Conservation (phyloP, 2,329 filamentous ascomycete genomes). For the Cordyceps cicadae region DNA sequence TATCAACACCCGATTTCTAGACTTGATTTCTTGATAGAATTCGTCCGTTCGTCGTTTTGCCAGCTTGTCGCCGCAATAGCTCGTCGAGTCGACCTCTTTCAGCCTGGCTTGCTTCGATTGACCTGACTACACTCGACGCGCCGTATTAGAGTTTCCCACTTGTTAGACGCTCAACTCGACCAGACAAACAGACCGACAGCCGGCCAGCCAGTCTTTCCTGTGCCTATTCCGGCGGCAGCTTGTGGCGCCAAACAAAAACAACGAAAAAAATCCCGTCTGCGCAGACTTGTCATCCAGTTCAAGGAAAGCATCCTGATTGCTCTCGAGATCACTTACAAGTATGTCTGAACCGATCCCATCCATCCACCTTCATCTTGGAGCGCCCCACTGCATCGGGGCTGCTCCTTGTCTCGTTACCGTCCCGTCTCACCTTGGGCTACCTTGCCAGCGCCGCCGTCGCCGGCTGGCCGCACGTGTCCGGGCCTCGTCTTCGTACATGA, state of each 20-base stretch:
- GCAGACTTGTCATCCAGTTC: background rate
- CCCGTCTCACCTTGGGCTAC: too few species aligned
- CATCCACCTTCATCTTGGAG: background rate
- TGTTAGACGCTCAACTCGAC: too few species aligned
- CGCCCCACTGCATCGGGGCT: background rate
- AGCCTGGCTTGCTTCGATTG: background rate
- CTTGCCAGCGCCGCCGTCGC: background rate
- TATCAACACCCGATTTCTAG: background rate
- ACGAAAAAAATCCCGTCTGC: background rate
- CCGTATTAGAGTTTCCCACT: background rate
- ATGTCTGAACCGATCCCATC: background rate
- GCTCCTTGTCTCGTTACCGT: background rate
- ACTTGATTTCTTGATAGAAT: background rate
- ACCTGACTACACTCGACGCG: background rate
- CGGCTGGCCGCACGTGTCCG: background rate
- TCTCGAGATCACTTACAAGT: background rate
- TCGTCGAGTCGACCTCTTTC: background rate
- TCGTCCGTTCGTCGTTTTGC: background rate
- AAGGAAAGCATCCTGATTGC: background rate
- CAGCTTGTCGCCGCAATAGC: background rate
- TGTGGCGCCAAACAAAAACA: too few species aligned
- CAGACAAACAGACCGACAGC: too few species aligned
- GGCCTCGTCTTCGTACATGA: background rate
- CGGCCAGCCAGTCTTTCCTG: too few species aligned
- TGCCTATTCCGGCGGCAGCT: too few species aligned